Evolutionary conservation across 257 asterid genomes (phyloP).

Genomic region (Solanum chiquidenum): DNA sequence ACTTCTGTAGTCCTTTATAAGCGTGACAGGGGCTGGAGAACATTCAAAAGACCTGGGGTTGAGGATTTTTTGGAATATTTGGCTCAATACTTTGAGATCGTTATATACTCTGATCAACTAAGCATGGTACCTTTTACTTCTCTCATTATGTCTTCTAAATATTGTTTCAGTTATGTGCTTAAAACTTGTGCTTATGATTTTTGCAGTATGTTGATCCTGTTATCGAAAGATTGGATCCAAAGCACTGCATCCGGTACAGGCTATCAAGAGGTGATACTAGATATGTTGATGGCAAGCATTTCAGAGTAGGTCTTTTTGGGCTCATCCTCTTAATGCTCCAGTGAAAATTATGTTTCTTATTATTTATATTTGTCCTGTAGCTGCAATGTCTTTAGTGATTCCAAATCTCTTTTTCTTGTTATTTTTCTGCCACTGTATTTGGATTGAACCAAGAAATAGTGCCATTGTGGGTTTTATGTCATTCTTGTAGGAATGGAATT

Average conservation of each 20-base stretch:
- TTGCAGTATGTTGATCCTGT: slow-evolving; percentile 86
- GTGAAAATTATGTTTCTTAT: neutral
- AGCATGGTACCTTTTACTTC: slow-evolving; percentile 33
- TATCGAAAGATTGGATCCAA: slow-evolving; percentile 63
- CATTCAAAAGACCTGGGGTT: slow-evolving; percentile 95
- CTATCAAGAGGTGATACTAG: slow-evolving; percentile 74
- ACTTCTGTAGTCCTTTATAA: slow-evolving; percentile 12
- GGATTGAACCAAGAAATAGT: neutral
- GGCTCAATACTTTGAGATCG: slow-evolving; percentile 72
- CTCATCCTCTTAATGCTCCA: neutral
- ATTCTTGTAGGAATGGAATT: neutral
- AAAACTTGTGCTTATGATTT: slow-evolving; percentile 3
- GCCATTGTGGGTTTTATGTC: neutral
- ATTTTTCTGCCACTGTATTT: neutral
- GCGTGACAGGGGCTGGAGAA: slow-evolving; percentile 98
- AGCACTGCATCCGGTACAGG: slow-evolving; percentile 59
- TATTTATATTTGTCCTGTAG: neutral
- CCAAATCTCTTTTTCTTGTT: neutral
- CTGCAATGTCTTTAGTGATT: neutral
- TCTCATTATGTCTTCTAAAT: neutral
- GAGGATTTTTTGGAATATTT: slow-evolving; percentile 83
- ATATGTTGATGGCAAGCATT: slow-evolving; percentile 78
- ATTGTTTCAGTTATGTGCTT: neutral
- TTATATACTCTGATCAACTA: slow-evolving; percentile 65
- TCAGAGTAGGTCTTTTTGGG: slow-evolving; percentile 42